phyloP scores from a whole-genome alignment of 2,329 filamentous ascomycete species.

The Thermomyces lanuginosus region DNA sequence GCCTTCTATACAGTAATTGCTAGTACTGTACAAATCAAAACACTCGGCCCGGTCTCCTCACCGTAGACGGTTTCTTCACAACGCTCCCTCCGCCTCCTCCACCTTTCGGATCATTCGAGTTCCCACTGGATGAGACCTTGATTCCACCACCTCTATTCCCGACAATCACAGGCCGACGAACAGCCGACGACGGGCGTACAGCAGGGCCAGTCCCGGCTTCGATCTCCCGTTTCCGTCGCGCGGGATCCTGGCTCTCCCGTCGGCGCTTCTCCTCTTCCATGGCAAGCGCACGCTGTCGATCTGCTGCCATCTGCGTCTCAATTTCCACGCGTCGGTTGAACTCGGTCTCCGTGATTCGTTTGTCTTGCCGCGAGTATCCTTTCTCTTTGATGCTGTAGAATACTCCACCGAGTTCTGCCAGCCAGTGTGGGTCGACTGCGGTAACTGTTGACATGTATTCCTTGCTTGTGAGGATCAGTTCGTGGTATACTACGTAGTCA shows the following conservation, averaged over 20 bases:
- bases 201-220: constrained; percentile 12
- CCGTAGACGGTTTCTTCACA: constrained; percentile 22
- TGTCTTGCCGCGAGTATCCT: constrained; percentile 75
- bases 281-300: constrained; percentile 44
- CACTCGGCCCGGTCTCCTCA: constrained; percentile 20
- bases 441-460: constrained; percentile 98
- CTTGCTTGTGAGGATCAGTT: constrained; percentile 88
- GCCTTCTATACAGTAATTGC: too few species aligned
- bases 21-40: constrained; percentile 10
- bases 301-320: constrained; percentile 77
- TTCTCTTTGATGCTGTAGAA: constrained; percentile 98
- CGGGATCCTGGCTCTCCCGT: constrained; percentile 19
- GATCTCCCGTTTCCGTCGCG: constrained; percentile 19
- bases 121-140: constrained; percentile 13
- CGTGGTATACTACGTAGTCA: constrained; percentile 95
- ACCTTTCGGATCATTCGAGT: constrained; percentile 10
- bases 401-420: constrained; percentile 87
- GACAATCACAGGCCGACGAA: constrained; percentile 18
- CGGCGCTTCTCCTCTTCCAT: constrained; percentile 26
- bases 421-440: constrained; percentile 88
- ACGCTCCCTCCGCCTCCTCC: constrained; percentile 18
- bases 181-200: constrained; percentile 11
- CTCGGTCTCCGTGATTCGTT: constrained; percentile 73
- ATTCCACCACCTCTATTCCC: constrained; percentile 15
- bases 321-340: constrained; percentile 90